phyloP scores from a whole-genome alignment of 78 protist genomes.

The Fonticula alba region DNA sequence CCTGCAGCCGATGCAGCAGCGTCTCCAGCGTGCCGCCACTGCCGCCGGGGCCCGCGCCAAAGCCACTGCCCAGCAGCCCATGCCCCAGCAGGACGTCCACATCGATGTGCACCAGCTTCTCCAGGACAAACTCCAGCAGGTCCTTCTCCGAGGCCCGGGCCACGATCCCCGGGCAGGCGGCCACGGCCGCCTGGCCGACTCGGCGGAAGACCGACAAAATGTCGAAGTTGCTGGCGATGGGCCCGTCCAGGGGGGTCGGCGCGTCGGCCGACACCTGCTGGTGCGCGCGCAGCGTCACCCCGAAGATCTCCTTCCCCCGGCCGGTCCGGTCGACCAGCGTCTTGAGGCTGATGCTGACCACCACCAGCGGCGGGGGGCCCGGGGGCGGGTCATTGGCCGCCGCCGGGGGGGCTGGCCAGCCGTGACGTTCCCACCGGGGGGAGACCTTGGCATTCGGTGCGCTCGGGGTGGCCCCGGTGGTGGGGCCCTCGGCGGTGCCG shows the following conservation, averaged over 20 bases:
- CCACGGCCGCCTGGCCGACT: not conserved
- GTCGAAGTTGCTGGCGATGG: slow-evolving; percentile 7
- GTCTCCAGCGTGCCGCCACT: no score
- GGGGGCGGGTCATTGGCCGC: not conserved
- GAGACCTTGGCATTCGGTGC: no score
- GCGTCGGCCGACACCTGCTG: not conserved
- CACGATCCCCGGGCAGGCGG: not conserved
- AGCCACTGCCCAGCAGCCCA: no score
- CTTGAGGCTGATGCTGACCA: slow-evolving; percentile 18
- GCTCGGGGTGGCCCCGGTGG: no score
- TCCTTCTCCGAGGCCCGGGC: not conserved
- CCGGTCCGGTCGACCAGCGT: slow-evolving; percentile 8
- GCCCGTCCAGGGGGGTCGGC: slow-evolving; percentile 64
- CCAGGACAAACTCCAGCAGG: not conserved
- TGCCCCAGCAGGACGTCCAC: slow-evolving; percentile 32
- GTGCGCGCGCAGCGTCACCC: not conserved
- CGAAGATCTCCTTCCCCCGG: slow-evolving; percentile 8
- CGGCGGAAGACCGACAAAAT: not conserved
- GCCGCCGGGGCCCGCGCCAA: no score
- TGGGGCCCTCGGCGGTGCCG: no score
- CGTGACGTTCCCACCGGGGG: no score
- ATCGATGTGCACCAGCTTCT: slow-evolving; percentile 50
- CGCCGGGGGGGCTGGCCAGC: no score
- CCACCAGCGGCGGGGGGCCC: slow-evolving; percentile 42
- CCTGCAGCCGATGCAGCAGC: slow-evolving; percentile 63